Evolutionary conservation across 108 stramenopile species (phyloP).

Genomic region (Cyclotella sp.): DNA sequence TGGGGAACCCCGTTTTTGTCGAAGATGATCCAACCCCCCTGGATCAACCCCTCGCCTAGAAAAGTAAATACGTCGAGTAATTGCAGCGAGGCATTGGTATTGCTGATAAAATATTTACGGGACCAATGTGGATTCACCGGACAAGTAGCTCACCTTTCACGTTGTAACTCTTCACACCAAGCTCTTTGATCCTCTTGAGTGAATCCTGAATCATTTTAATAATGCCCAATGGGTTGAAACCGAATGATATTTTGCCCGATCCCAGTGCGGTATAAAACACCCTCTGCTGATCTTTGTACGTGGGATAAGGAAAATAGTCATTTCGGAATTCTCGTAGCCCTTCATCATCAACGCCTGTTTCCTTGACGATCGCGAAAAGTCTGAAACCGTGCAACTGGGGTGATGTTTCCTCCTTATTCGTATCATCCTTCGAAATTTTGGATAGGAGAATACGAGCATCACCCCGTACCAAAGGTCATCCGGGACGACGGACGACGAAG

Average conservation of each 20-base stretch:
- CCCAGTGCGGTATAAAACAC: slow-evolving; percentile 78
- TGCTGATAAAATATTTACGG: slow-evolving; percentile 1
- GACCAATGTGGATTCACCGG: neutral
- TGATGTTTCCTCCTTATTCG: neutral
- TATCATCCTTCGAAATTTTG: slow-evolving; percentile 20
- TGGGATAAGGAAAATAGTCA: slow-evolving; percentile 67
- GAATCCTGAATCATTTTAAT: slow-evolving; percentile 39
- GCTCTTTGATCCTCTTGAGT: slow-evolving; percentile 36
- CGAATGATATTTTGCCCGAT: slow-evolving; percentile 48
- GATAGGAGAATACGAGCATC: slow-evolving; percentile 44
- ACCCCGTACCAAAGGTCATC: slow-evolving; percentile 40
- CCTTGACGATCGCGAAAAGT: slow-evolving; percentile 73
- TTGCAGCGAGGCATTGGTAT: neutral
- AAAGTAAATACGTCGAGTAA: neutral
- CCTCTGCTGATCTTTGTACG: slow-evolving; percentile 68
- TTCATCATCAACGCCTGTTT: slow-evolving; percentile 80
- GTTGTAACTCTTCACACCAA: slow-evolving; percentile 43
- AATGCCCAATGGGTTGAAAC: slow-evolving; percentile 42
- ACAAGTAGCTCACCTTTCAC: slow-evolving; percentile 38
- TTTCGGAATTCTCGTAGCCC: slow-evolving; percentile 69
- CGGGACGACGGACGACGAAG: slow-evolving; percentile 68
- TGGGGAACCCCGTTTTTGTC: slow-evolving; percentile 24
- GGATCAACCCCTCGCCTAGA: slow-evolving; percentile 57
- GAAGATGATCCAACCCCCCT: slow-evolving; percentile 59
- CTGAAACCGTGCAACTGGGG: slow-evolving; percentile 58